Percentiles rank a stretch among this genome's conserved stretches.
Evolutionary conservation across 495 filamentous ascomycete genomes (phyloP).

Genomic region (Hypoxylon rickii): DNA sequence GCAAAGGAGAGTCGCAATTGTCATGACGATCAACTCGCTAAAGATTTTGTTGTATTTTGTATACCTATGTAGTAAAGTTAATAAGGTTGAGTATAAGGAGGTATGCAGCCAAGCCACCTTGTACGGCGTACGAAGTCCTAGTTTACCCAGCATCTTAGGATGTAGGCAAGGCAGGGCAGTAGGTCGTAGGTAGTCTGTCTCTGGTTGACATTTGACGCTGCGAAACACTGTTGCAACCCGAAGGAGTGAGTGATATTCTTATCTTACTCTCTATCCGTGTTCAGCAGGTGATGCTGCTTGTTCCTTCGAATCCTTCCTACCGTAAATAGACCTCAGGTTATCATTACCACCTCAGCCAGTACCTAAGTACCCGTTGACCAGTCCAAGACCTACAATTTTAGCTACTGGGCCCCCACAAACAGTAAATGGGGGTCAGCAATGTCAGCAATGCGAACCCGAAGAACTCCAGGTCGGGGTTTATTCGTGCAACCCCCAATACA

Average conservation of each 20-base stretch:
- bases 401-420: slow-evolving; percentile 21
- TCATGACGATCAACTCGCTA: slow-evolving; percentile 13
- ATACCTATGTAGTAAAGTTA: too few relatives aligned
- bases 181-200: too few relatives aligned
- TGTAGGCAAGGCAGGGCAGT: too few relatives aligned
- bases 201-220: too few relatives aligned
- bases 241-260: slow-evolving; percentile 7
- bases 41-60: slow-evolving; percentile 6
- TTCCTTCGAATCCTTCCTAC: slow-evolving; percentile 19
- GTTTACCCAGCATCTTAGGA: too few relatives aligned
- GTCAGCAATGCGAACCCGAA: neutral
- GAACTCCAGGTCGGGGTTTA: slow-evolving; percentile 22
- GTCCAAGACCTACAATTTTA: slow-evolving; percentile 22
- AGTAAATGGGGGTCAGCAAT: slow-evolving; percentile 5
- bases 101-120: slow-evolving; percentile 2
- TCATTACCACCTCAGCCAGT: slow-evolving; percentile 26
- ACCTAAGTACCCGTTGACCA: too few relatives aligned
- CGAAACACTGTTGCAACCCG: too few relatives aligned
- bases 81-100: slow-evolving; percentile 4
- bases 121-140: slow-evolving; percentile 5
- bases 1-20: neutral
- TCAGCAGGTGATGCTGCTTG: slow-evolving; percentile 26
- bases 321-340: slow-evolving; percentile 20
- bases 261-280: slow-evolving; percentile 15
- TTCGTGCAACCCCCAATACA: slow-evolving; percentile 13